Evolutionary conservation across 306 rosid genomes (phyloP).

Genomic region (Leucaena leucocephala): DNA sequence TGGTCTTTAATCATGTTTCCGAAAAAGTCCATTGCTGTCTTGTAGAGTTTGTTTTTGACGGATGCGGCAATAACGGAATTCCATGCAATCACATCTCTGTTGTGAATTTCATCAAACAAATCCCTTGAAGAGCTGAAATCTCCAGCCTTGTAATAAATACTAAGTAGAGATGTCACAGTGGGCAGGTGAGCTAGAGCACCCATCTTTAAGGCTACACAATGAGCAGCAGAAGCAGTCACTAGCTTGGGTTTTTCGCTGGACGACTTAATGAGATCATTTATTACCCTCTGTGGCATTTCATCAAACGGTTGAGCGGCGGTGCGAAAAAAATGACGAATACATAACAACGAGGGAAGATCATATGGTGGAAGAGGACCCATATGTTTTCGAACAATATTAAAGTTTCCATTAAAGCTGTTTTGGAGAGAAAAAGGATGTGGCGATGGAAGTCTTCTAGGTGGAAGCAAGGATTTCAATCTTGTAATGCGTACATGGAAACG

Average conservation of each 20-base stretch:
- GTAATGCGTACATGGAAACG: neutral
- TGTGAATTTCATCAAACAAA: slow-evolving; percentile 48
- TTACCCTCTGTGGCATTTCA: slow-evolving; percentile 44
- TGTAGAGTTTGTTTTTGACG: slow-evolving; percentile 41
- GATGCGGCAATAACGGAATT: slow-evolving; percentile 61
- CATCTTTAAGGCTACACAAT: slow-evolving; percentile 50
- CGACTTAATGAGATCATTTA: slow-evolving; percentile 33
- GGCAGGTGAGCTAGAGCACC: slow-evolving; percentile 53
- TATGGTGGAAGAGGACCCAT: slow-evolving; percentile 22
- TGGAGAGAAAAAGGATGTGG: slow-evolving; percentile 32
- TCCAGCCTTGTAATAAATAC: slow-evolving; percentile 50
- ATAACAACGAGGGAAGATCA: neutral
- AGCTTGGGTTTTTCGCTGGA: slow-evolving; percentile 29
- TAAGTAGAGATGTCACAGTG: slow-evolving; percentile 54
- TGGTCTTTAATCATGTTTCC: slow-evolving; percentile 41
- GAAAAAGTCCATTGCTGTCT: slow-evolving; percentile 45
- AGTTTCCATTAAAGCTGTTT: neutral
- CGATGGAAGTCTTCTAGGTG: slow-evolving; percentile 3
- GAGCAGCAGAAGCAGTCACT: slow-evolving; percentile 39
- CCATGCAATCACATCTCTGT: slow-evolving; percentile 56
- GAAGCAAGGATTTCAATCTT: slow-evolving; percentile 15
- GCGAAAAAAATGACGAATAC: slow-evolving; percentile 8
- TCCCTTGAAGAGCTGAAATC: slow-evolving; percentile 44
- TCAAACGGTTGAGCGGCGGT: slow-evolving; percentile 38
- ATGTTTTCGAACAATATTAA: neutral